Conservation (phyloP, 306 rosid genomes). For the Aeschynomene evenia region DNA sequence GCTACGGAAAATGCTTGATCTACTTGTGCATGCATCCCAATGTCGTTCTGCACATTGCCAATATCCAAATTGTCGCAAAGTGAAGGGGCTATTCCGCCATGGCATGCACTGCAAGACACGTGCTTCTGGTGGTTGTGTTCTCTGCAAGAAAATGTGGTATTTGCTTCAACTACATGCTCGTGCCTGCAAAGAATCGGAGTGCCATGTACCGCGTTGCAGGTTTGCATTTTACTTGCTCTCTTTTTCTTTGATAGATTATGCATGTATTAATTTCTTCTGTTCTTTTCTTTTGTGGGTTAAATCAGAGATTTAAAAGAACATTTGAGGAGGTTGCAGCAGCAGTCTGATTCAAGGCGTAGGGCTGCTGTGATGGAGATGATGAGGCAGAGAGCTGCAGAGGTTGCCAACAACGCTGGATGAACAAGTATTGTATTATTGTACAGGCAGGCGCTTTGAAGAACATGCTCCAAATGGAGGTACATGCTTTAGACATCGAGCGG, state of each 20-base stretch:
- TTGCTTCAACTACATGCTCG: constrained; percentile 99
- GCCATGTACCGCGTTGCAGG: constrained; percentile 99
- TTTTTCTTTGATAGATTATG: background rate
- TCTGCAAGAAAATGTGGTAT: constrained; percentile 97
- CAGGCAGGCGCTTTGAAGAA: constrained; percentile 35
- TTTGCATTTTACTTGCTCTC: constrained; percentile 27
- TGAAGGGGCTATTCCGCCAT: constrained; percentile 96
- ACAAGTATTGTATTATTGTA: too few species aligned
- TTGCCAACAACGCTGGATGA: constrained; percentile 73
- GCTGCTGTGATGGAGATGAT: constrained; percentile 99
- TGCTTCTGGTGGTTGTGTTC: constrained; percentile 94
- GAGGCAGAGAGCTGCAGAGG: constrained; percentile 99
- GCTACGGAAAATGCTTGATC: constrained; percentile 96
- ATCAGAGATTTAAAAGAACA: constrained; percentile 94
- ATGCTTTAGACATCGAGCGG: constrained; percentile 32
- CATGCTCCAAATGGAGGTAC: constrained; percentile 30
- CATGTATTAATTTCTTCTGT: constrained; percentile 5
- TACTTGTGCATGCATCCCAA: constrained; percentile 93
- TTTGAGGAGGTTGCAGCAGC: constrained; percentile 92
- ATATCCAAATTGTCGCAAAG: constrained; percentile 96
- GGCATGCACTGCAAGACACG: constrained; percentile 91
- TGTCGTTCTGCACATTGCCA: constrained; percentile 89
- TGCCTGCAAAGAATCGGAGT: constrained; percentile 93
- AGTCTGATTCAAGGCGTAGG: constrained; percentile 92
- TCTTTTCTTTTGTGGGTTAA: background rate